phyloP scores from a whole-genome alignment of 768 basidiomycete species.

The Panus rudis region DNA sequence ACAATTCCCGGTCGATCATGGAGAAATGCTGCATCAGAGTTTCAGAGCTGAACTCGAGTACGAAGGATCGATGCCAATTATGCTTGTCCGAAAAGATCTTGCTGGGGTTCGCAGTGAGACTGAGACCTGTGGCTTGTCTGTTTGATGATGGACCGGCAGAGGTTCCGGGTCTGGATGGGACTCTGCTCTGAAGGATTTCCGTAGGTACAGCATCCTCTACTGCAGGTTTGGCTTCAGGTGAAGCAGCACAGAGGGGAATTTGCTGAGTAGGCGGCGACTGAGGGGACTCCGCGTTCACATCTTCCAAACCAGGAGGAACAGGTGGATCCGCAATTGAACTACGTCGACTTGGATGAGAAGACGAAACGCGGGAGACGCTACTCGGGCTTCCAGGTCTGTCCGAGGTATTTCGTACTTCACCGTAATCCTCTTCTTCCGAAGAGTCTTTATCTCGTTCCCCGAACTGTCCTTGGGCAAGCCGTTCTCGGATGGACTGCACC shows the following conservation, averaged over 20 bases:
- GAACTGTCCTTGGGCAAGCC: slow-evolving; percentile 59
- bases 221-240: slow-evolving; percentile 40
- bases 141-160: slow-evolving; percentile 24
- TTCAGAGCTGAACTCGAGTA: slow-evolving; percentile 56
- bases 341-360: slow-evolving; percentile 3
- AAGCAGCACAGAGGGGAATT: slow-evolving; percentile 1
- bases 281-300: too few relatives aligned
- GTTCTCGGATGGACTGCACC: slow-evolving; percentile 65
- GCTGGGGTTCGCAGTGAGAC: background rate
- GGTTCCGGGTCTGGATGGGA: slow-evolving; percentile 34
- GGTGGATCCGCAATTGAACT: slow-evolving; percentile 10
- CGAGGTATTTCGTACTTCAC: slow-evolving; percentile 14
- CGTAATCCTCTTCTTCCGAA: slow-evolving; percentile 37
- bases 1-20: slow-evolving; percentile 84
- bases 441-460: slow-evolving; percentile 36
- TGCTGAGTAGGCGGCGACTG: slow-evolving; percentile 22
- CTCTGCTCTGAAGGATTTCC: slow-evolving; percentile 58
- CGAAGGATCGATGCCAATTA: slow-evolving; percentile 62
- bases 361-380: slow-evolving; percentile 4
- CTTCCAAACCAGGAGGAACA: too few relatives aligned
- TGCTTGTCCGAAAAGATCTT: slow-evolving; percentile 17
- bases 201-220: slow-evolving; percentile 58
- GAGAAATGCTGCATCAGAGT: slow-evolving; percentile 71
- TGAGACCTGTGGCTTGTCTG: slow-evolving; percentile 6
- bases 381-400: slow-evolving; percentile 6